Evolutionary conservation across 257 asterid species (phyloP).

Genomic region (Capsicum rhomboideum): DNA sequence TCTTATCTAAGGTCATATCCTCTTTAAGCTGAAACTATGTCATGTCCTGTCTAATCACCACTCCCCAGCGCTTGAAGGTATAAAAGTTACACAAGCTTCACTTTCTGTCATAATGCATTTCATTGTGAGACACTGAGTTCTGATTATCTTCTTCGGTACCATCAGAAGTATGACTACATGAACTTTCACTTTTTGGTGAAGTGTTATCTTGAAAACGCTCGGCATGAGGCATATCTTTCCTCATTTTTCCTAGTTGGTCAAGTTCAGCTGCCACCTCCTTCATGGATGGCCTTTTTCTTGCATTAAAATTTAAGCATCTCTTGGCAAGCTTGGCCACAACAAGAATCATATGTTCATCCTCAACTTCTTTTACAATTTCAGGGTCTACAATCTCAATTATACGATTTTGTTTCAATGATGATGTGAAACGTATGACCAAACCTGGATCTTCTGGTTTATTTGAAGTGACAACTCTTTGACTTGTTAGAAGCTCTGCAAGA

Average conservation of each 20-base stretch:
- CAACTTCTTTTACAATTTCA: slow-evolving; percentile 3
- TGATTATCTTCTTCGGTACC: not conserved
- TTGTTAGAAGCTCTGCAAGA: slow-evolving; percentile 28
- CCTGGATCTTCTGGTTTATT: slow-evolving; percentile 3
- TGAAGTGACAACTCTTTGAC: slow-evolving; percentile 16
- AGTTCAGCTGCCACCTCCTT: slow-evolving; percentile 25
- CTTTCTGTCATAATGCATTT: not conserved
- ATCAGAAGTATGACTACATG: not conserved
- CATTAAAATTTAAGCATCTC: slow-evolving; percentile 11
- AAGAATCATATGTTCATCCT: slow-evolving; percentile 7
- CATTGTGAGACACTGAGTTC: not conserved
- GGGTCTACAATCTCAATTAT: slow-evolving; percentile 13
- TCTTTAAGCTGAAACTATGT: no score
- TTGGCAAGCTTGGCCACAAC: slow-evolving; percentile 11
- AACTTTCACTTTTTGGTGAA: not conserved
- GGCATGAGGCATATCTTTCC: not conserved
- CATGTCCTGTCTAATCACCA: no score
- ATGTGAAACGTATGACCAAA: slow-evolving; percentile 19
- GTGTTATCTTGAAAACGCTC: not conserved
- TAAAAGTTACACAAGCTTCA: not conserved
- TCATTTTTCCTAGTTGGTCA: slow-evolving; percentile 11
- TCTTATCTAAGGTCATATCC: no score
- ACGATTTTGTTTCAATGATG: slow-evolving; percentile 7
- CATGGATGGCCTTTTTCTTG: slow-evolving; percentile 27
- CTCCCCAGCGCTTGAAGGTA: no score